Evolutionary conservation across 2,329 filamentous ascomycete genomes (phyloP), one percentile per base, ranked within the genome.

Genomic region (Trichophyton simii): DNA sequence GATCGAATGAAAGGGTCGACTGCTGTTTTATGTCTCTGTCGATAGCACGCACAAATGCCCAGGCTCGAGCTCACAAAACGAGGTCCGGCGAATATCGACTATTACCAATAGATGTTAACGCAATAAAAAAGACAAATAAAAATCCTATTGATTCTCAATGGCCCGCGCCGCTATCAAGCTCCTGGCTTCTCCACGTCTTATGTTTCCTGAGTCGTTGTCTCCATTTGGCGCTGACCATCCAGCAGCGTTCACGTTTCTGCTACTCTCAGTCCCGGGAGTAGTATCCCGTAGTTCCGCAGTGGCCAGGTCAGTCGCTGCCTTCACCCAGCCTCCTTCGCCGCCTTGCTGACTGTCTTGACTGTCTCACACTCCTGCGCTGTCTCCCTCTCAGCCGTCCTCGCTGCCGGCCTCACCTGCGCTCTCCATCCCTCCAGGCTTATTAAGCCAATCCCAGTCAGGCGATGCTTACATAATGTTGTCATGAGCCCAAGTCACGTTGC

Each of bases 401-500:
- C 57, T 36, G 20, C 18, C 22, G 28, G 9, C 54, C 22, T 31
- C 48, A 48, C 46, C 46, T 50, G 50, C 50, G 28, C 28, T 5
- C 50, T 15, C 34, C 28, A 28, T 55, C 28, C 3, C 28, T 8
- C 7, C 20, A 15, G 6, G 50, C 50, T 50, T 50, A 50, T 20
- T 50, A 50, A 50, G 22, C 46, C 20, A 41, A 13, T 13, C 11
- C 34, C 8, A 13, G 28, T 25, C 31, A 22, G 36, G 31, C 36
- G 28, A 57, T 57, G 57, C 36, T 58, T 36, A 58, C 13, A 20
- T 44, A 58, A 44, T 11, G 11, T 15, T 57, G 57, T 58, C 36
- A 58, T 44, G 57, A 60, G 58, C 54, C 58, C 57, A 31, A 65
- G 71, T 75, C 73, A 75, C 72, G 73, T 75, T 75, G 62, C 62